Evolutionary conservation across 78 protist genomes (phyloP).

Genomic region (Diacronema lutheri): DNA sequence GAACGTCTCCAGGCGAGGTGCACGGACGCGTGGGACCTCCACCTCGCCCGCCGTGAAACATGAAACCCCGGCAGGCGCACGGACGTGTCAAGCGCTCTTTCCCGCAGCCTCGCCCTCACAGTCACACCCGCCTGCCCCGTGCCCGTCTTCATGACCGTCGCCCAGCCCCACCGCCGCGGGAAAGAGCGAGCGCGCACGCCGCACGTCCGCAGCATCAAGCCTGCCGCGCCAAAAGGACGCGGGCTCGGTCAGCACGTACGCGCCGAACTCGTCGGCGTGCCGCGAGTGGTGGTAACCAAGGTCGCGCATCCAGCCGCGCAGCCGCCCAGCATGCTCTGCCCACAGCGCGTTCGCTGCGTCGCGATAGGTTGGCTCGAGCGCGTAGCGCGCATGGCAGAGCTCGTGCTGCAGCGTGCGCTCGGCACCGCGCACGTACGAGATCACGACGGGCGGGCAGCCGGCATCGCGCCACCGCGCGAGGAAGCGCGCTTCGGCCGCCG

Average conservation of each 20-base stretch:
- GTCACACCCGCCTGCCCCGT: too few relatives aligned
- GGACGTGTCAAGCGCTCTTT: too few relatives aligned
- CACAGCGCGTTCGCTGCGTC: not conserved
- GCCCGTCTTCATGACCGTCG: too few relatives aligned
- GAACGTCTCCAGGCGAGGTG: too few relatives aligned
- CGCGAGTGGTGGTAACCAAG: not conserved
- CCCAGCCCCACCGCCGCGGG: too few relatives aligned
- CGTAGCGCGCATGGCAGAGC: slow-evolving; percentile 17
- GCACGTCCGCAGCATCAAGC: too few relatives aligned
- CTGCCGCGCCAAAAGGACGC: not conserved
- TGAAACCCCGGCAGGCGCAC: too few relatives aligned
- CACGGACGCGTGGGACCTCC: too few relatives aligned
- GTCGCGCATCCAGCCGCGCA: not conserved
- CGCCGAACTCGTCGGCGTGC: slow-evolving; percentile 7
- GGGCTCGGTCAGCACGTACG: slow-evolving; percentile 8
- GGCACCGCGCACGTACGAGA: not conserved
- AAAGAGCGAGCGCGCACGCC: too few relatives aligned
- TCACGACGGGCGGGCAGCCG: not conserved
- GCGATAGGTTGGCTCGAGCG: not conserved
- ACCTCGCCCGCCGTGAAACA: too few relatives aligned
- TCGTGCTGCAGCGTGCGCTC: not conserved
- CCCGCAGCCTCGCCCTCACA: too few relatives aligned
- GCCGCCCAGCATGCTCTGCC: not conserved
- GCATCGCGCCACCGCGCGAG: not conserved
- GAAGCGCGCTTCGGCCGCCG: not conserved